Evolutionary conservation across 345 rosid genomes (phyloP).

Genomic region (Euphorbia peplus): DNA sequence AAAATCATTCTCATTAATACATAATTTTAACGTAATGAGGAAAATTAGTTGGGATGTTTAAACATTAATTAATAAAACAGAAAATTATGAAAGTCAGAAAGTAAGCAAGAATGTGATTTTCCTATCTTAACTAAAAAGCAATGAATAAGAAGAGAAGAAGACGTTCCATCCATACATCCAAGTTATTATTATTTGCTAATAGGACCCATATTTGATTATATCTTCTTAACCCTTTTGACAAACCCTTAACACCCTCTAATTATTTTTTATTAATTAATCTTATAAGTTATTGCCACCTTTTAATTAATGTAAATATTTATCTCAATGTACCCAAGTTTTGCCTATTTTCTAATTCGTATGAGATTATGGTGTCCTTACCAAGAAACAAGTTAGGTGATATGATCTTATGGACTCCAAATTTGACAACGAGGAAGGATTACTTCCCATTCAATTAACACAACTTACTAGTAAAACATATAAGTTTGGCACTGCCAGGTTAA

Average conservation of each 20-base stretch:
- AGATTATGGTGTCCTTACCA: not conserved
- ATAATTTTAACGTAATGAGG: not conserved
- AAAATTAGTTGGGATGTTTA: slow-evolving; percentile 7
- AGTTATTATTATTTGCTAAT: slow-evolving; percentile 15
- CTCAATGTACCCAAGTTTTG: not conserved
- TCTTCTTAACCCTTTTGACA: slow-evolving; percentile 48
- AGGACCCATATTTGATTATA: slow-evolving; percentile 41
- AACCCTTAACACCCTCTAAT: slow-evolving; percentile 43
- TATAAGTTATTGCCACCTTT: not conserved
- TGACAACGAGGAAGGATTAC: not conserved
- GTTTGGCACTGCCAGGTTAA: too few relatives aligned
- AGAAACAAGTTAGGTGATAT: not conserved
- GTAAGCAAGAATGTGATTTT: not conserved
- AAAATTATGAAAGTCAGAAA: not conserved
- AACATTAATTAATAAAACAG: not conserved
- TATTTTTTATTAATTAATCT: slow-evolving; percentile 9
- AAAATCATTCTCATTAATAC: not conserved
- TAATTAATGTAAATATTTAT: not conserved
- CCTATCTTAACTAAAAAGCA: slow-evolving; percentile 38
- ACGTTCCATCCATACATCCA: slow-evolving; percentile 23
- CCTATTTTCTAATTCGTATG: not conserved
- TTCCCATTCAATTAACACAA: not conserved
- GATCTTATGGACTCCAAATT: not conserved
- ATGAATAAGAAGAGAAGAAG: slow-evolving; percentile 26
- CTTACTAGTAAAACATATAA: too few relatives aligned